Percentiles rank a stretch among this genome's conserved stretches.
Evolutionary conservation across 2,329 filamentous ascomycete species (phyloP).

Genomic region (Penicillium sp.): DNA sequence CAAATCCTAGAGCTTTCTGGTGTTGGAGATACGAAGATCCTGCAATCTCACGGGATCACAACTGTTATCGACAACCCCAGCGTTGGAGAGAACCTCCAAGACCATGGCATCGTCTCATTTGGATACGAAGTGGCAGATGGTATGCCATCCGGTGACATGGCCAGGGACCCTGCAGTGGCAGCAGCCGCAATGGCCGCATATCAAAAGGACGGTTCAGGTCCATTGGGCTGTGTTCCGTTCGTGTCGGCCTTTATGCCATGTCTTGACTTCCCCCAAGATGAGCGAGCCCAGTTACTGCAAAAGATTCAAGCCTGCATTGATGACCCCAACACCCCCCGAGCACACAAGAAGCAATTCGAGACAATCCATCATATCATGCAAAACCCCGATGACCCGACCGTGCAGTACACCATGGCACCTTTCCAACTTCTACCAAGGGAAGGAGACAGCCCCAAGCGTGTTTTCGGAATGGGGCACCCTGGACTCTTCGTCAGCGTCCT

Average conservation of each 20-base stretch:
- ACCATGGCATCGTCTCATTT: conserved; percentile 38
- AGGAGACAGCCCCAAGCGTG: conserved; percentile 1
- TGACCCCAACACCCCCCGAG: background rate
- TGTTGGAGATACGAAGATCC: conserved; percentile 51
- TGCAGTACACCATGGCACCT: conserved; percentile 21
- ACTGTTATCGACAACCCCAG: conserved; percentile 45
- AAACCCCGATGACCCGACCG: conserved; percentile 15
- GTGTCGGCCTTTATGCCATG: conserved; percentile 23
- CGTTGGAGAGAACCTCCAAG: conserved; percentile 54
- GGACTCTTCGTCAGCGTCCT: conserved; percentile 21
- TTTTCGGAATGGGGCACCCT: conserved; percentile 15
- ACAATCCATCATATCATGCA: conserved; percentile 11
- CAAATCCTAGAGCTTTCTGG: conserved; percentile 62
- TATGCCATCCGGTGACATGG: conserved; percentile 23
- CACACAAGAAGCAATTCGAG: conserved; percentile 14
- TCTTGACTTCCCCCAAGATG: conserved; percentile 3
- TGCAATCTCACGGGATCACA: conserved; percentile 43
- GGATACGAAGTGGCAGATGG: conserved; percentile 25
- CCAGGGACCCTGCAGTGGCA: conserved; percentile 15
- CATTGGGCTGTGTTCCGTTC: conserved; percentile 22
- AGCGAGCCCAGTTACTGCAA: conserved; percentile 5
- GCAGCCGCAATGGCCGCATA: conserved; percentile 25
- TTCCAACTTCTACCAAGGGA: conserved; percentile 18
- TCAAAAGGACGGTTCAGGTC: conserved; percentile 24
- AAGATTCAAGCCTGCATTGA: conserved; percentile 2